phyloP scores from a whole-genome alignment of 1,284 basidiomycete genomes.

The Limonomyces culmigenus region DNA sequence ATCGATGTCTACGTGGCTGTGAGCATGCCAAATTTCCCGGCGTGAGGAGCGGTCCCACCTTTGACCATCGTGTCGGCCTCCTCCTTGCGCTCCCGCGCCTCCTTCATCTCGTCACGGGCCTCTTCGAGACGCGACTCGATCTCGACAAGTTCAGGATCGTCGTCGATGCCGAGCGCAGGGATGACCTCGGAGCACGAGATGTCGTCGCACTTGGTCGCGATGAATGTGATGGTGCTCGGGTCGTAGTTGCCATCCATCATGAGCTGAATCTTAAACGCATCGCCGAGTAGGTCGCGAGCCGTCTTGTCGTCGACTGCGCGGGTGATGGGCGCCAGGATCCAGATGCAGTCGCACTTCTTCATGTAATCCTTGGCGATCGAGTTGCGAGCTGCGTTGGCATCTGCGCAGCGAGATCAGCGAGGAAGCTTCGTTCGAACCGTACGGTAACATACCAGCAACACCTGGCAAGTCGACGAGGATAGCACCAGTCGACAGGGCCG shows the following conservation, averaged over 20 bases:
- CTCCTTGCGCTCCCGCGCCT: slow-evolving; percentile 24
- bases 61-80: slow-evolving; percentile 22
- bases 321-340: slow-evolving; percentile 38
- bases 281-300: slow-evolving; percentile 31
- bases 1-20: slow-evolving; percentile 23
- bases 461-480: slow-evolving; percentile 45
- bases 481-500: slow-evolving; percentile 35
- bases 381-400: slow-evolving; percentile 39
- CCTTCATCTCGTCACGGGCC: slow-evolving; percentile 19
- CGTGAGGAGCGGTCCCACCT: slow-evolving; percentile 15
- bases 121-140: slow-evolving; percentile 28
- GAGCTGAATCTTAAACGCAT: slow-evolving; percentile 42
- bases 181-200: slow-evolving; percentile 45
- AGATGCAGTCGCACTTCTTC: slow-evolving; percentile 39
- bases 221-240: slow-evolving; percentile 39
- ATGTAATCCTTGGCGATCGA: slow-evolving; percentile 41
- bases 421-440: too few species aligned
- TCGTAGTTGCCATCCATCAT: slow-evolving; percentile 39
- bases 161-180: slow-evolving; percentile 26
- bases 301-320: slow-evolving; percentile 9
- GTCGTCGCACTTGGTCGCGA: slow-evolving; percentile 47
- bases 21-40: slow-evolving; percentile 1
- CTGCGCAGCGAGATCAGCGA: too few species aligned
- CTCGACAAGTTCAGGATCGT: slow-evolving; percentile 30
- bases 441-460: too few species aligned